phyloP scores from a whole-genome alignment of 805 yeast genomes.

The Yamadazyma sp. region DNA sequence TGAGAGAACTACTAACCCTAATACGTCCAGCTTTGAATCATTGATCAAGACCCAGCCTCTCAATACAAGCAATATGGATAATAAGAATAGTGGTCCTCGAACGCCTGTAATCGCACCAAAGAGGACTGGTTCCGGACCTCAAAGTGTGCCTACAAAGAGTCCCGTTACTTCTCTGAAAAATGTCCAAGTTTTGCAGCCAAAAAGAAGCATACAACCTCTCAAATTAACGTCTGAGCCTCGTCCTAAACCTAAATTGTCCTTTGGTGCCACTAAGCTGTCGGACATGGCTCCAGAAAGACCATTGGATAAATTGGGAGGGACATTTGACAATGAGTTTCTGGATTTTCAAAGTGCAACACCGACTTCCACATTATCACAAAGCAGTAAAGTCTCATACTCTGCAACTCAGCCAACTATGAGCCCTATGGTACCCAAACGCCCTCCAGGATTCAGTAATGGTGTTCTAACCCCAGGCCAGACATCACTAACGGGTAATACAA shows the following conservation, averaged over 20 bases:
- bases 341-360: slow-evolving; percentile 18
- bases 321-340: slow-evolving; percentile 19
- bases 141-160: neutral
- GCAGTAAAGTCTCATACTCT: slow-evolving; percentile 1
- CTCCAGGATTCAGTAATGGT: slow-evolving; percentile 12
- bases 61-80: slow-evolving; percentile 13
- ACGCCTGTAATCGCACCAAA: slow-evolving; percentile 8
- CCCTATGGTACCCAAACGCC: slow-evolving; percentile 10
- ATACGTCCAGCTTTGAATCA: slow-evolving; percentile 22
- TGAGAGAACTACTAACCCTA: neutral
- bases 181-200: slow-evolving; percentile 2
- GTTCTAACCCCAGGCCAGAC: slow-evolving; percentile 10
- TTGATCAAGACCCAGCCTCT: slow-evolving; percentile 29
- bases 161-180: neutral
- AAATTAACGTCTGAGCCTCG: slow-evolving; percentile 8
- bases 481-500: neutral
- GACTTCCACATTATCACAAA: slow-evolving; percentile 3
- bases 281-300: slow-evolving; percentile 19
- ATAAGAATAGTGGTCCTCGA: slow-evolving; percentile 6
- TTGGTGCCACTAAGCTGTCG: slow-evolving; percentile 25
- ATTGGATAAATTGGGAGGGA: slow-evolving; percentile 25
- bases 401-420: slow-evolving; percentile 2
- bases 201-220: slow-evolving; percentile 13
- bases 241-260: slow-evolving; percentile 13
- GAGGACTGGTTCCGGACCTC: neutral